phyloP scores from a whole-genome alignment of 78 protist species.

The Dictyostelium capitatum region DNA sequence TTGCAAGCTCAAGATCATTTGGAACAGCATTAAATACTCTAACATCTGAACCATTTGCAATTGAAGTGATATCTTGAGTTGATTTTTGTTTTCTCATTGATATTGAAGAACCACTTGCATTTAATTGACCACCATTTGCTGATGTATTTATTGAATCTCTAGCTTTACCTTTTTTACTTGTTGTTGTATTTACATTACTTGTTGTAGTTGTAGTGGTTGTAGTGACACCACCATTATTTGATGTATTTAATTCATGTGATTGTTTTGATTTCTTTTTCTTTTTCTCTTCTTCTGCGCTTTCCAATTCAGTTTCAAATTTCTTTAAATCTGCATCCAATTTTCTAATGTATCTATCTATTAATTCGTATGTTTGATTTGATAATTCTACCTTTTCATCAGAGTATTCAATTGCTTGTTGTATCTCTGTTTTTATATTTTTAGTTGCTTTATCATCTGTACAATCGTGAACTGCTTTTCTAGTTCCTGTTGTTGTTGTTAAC shows the following conservation, averaged over 20 bases:
- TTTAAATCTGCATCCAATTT: conserved; percentile 77
- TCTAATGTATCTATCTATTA: conserved; percentile 81
- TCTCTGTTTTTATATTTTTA: conserved; percentile 11
- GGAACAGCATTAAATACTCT: conserved; percentile 30
- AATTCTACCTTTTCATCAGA: conserved; percentile 83
- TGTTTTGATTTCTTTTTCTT: conserved; percentile 65
- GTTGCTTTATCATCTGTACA: conserved; percentile 22
- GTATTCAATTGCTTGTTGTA: conserved; percentile 59
- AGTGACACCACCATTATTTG: background rate
- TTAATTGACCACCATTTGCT: background rate
- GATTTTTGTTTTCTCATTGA: conserved; percentile 25
- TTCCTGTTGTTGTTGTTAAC: background rate
- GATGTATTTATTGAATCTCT: conserved; percentile 7
- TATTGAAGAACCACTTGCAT: background rate
- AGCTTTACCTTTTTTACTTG: conserved; percentile 27
- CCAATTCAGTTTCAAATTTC: conserved; percentile 83
- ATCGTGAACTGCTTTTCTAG: conserved; percentile 39
- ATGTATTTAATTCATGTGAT: background rate
- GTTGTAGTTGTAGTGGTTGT: background rate
- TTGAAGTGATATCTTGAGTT: background rate
- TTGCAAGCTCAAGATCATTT: conserved; percentile 89
- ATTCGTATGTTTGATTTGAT: conserved; percentile 80
- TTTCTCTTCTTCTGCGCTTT: conserved; percentile 47
- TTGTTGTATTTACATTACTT: background rate
- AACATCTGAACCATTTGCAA: conserved; percentile 12